Percentiles rank a stretch among this genome's conserved stretches.
phyloP scores from a whole-genome alignment of 305 asterid genomes.

The Rubia occidens region DNA sequence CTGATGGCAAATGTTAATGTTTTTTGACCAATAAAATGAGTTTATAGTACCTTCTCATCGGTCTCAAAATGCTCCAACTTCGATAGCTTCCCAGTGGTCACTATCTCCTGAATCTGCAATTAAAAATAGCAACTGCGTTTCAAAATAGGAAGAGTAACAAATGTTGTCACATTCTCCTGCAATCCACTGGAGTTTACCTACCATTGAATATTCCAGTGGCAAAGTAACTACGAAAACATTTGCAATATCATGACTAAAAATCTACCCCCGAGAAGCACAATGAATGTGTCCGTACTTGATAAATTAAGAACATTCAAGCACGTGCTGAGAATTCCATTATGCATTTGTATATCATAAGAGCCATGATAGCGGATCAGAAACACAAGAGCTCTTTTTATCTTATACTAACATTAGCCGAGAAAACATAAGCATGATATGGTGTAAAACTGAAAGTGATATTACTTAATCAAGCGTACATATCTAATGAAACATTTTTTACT shows the following conservation, averaged over 20 bases:
- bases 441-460: neutral
- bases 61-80: constrained; percentile 89
- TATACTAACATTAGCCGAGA: neutral
- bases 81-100: constrained; percentile 82
- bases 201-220: neutral
- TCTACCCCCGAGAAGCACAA: neutral
- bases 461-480: neutral
- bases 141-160: constrained; percentile 1
- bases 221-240: neutral
- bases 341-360: neutral
- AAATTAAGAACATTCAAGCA: neutral
- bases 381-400: constrained; percentile 11
- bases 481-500: constrained; percentile 25
- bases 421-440: neutral
- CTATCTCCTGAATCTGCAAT: constrained; percentile 91
- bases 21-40: constrained; percentile 4
- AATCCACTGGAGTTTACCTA: neutral
- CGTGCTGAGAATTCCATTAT: neutral
- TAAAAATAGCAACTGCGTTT: constrained; percentile 12
- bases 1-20: neutral
- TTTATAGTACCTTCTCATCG: constrained; percentile 73
- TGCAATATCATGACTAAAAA: neutral
- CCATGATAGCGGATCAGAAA: neutral
- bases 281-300: neutral
- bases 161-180: constrained; percentile 1